phyloP scores from a whole-genome alignment of 1,284 basidiomycete species.

The Fomitopsis pinicola region DNA sequence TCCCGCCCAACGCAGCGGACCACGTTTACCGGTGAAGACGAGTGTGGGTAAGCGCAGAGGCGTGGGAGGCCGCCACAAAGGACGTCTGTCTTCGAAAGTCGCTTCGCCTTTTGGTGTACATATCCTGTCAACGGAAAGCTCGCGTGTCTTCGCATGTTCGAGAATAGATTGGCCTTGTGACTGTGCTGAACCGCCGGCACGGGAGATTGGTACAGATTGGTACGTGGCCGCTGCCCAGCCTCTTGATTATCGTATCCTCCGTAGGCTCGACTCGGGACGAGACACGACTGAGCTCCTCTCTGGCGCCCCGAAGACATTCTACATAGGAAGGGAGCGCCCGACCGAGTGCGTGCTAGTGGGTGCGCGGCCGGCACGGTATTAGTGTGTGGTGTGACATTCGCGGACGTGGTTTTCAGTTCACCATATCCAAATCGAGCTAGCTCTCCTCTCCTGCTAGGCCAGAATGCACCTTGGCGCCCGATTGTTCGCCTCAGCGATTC shows the following conservation, averaged over 20 bases:
- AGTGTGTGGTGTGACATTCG: not conserved
- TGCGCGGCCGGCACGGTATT: conserved; percentile 1
- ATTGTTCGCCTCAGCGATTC: conserved; percentile 8
- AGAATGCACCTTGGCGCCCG: not conserved
- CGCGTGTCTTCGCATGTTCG: conserved; percentile 2
- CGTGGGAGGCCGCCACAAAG: conserved; percentile 21
- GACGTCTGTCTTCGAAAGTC: conserved; percentile 6
- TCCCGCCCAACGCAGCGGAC: conserved; percentile 38
- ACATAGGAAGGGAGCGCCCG: not conserved
- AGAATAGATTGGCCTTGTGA: conserved; percentile 4
- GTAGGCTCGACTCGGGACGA: not conserved
- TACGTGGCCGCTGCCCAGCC: not conserved
- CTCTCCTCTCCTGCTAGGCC: conserved; percentile 1
- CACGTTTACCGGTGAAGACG: conserved; percentile 55
- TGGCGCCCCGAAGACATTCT: not conserved
- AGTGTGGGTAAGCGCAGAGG: conserved; percentile 5
- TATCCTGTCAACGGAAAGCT: conserved; percentile 6
- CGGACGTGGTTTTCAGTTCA: not conserved
- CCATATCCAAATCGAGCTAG: conserved; percentile 6
- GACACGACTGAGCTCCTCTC: not conserved
- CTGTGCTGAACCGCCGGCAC: conserved; percentile 1
- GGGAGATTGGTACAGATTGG: not conserved
- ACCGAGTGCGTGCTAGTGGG: not conserved
- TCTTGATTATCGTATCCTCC: not conserved
- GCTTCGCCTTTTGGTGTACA: conserved; percentile 7